phyloP scores from a whole-genome alignment of 352 stramenopile species.

The Globisporangium irregulare region DNA sequence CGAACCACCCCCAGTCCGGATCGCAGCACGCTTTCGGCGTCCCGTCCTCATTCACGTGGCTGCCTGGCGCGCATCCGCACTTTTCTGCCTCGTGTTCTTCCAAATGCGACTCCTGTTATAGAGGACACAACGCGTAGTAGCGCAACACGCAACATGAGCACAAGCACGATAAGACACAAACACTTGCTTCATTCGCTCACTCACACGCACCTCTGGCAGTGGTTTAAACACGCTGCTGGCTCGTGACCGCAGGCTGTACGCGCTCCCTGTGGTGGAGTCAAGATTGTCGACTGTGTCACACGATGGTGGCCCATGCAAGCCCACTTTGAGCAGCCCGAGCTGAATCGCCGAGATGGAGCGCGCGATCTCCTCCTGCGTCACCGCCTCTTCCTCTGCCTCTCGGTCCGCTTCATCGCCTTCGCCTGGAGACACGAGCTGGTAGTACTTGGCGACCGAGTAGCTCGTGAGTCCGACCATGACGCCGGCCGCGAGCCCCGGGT shows the following conservation, averaged over 20 bases:
- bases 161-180: not conserved
- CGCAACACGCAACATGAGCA: too few species aligned
- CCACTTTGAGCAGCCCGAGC: conserved; percentile 36
- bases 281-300: conserved; percentile 27
- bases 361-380: conserved; percentile 45
- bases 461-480: conserved; percentile 67
- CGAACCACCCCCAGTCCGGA: conserved; percentile 70
- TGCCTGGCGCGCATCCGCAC: conserved; percentile 19
- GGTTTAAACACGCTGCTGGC: conserved; percentile 45
- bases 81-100: conserved; percentile 14
- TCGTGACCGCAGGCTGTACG: conserved; percentile 27
- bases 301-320: conserved; percentile 16
- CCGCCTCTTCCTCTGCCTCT: conserved; percentile 28
- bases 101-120: conserved; percentile 6
- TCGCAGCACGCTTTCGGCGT: conserved; percentile 36
- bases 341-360: conserved; percentile 47
- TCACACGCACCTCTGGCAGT: conserved; percentile 25
- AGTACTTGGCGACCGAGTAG: conserved; percentile 70
- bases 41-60: conserved; percentile 18
- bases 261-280: conserved; percentile 31
- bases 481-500: conserved; percentile 56
- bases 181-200: not conserved
- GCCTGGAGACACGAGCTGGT: conserved; percentile 30
- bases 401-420: conserved; percentile 21
- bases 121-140: too few species aligned